Evolutionary conservation across 2,329 filamentous ascomycete species (phyloP).

Genomic region (Colletotrichum spaethianum): DNA sequence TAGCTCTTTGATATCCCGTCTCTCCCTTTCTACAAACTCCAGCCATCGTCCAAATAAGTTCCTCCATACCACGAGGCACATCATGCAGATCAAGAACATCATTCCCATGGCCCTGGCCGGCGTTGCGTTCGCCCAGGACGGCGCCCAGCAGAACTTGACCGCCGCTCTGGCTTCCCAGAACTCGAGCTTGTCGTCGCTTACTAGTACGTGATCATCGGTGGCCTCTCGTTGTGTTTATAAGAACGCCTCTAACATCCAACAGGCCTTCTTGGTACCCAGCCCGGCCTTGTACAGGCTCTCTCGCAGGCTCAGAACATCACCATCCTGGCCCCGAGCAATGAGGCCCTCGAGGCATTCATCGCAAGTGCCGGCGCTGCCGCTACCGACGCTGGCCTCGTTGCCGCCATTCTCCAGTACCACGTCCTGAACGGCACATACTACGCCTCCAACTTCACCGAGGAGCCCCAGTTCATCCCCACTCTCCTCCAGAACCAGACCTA

Average conservation of each 20-base stretch:
- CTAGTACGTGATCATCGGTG: constrained; percentile 31
- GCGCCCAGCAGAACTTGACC: constrained; percentile 41
- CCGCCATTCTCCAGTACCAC: constrained; percentile 69
- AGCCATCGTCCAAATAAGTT: background rate
- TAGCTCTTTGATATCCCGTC: background rate
- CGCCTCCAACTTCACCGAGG: constrained; percentile 45
- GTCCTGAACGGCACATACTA: constrained; percentile 66
- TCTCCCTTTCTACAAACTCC: background rate
- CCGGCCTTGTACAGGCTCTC: constrained; percentile 33
- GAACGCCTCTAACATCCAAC: background rate
- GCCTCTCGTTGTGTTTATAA: background rate
- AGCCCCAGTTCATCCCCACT: constrained; percentile 54
- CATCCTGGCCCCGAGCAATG: constrained; percentile 68
- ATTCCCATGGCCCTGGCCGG: constrained; percentile 43
- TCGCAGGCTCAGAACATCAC: constrained; percentile 62
- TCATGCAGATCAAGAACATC: constrained; percentile 39
- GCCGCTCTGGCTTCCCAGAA: constrained; percentile 47
- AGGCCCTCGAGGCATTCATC: constrained; percentile 57
- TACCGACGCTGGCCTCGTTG: constrained; percentile 42
- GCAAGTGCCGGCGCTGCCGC: constrained; percentile 47
- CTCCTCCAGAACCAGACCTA: constrained; percentile 65
- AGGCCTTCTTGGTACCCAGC: constrained; percentile 45
- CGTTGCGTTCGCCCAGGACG: constrained; percentile 41
- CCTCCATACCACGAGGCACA: background rate
- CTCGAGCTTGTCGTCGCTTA: constrained; percentile 46